Evolutionary conservation across 805 yeast species (phyloP).

Genomic region (Dipodascopsis tothii): DNA sequence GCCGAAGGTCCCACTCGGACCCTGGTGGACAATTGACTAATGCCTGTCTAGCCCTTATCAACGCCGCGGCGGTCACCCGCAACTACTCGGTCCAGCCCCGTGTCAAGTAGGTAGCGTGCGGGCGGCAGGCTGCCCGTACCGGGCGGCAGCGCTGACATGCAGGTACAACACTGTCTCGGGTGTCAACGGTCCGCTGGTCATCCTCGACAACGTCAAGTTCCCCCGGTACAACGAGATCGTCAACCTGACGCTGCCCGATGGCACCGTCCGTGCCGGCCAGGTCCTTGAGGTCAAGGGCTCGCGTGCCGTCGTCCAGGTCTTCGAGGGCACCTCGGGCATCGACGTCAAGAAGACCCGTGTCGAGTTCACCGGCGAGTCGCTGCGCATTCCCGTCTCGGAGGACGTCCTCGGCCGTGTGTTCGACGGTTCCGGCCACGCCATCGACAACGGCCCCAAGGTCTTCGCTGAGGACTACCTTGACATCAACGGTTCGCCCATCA

Average conservation of each 20-base stretch:
- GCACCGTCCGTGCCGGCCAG: constrained; percentile 90
- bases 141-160: no score
- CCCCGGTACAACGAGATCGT: constrained; percentile 95
- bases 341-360: constrained; percentile 97
- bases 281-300: constrained; percentile 96
- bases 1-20: no score
- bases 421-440: constrained; percentile 98
- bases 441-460: constrained; percentile 85
- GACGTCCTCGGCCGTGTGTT: constrained; percentile 96
- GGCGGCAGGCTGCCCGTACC: no score
- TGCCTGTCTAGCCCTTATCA: constrained; percentile 24
- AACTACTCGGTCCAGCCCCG: constrained; percentile 25
- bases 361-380: constrained; percentile 91
- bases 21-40: no score
- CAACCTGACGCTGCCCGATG: constrained; percentile 93
- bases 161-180: constrained; percentile 96
- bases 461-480: constrained; percentile 98
- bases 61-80: constrained; percentile 27
- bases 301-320: constrained; percentile 96
- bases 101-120: constrained; percentile 23
- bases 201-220: constrained; percentile 74
- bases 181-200: constrained; percentile 96
- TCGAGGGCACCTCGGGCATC: constrained; percentile 97
- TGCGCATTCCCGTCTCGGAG: constrained; percentile 91
- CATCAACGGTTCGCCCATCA: constrained; percentile 97